Evolutionary conservation across 179 eudicot genomes (phyloP).

Genomic region (Pouteria campechiana): DNA sequence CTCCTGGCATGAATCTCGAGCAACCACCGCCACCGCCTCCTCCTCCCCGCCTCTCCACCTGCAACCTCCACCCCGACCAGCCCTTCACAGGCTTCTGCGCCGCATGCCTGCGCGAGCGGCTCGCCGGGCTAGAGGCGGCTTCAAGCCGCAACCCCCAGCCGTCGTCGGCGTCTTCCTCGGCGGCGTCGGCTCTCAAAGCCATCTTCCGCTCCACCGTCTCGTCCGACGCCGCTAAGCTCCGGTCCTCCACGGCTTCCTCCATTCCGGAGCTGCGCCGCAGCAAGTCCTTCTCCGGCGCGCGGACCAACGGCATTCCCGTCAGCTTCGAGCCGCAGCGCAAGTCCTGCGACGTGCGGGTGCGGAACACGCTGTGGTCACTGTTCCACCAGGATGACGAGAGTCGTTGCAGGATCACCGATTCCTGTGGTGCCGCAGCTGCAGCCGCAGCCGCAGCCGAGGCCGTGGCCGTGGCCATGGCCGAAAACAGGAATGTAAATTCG

Average conservation of each 20-base stretch:
- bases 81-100: slow-evolving; percentile 88
- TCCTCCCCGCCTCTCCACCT: slow-evolving; percentile 59
- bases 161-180: slow-evolving; percentile 27
- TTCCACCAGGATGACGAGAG: slow-evolving; percentile 36
- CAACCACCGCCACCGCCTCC: slow-evolving; percentile 39
- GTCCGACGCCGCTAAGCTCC: slow-evolving; percentile 3
- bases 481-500: background rate
- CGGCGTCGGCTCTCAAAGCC: slow-evolving; percentile 58
- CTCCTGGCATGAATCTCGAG: too few species aligned
- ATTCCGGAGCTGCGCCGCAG: slow-evolving; percentile 71
- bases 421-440: too few species aligned
- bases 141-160: slow-evolving; percentile 23
- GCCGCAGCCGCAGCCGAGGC: background rate
- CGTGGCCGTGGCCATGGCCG: background rate
- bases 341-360: slow-evolving; percentile 82
- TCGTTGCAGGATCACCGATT: background rate
- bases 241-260: slow-evolving; percentile 26
- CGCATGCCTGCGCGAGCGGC: slow-evolving; percentile 83
- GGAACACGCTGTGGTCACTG: slow-evolving; percentile 60
- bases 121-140: slow-evolving; percentile 55
- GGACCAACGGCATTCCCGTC: slow-evolving; percentile 44
- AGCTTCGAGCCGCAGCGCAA: slow-evolving; percentile 77
- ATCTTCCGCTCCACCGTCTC: slow-evolving; percentile 21
- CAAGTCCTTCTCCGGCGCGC: slow-evolving; percentile 79
- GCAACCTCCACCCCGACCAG: slow-evolving; percentile 76